Percentiles rank a stretch among this genome's conserved stretches.
phyloP scores from a whole-genome alignment of 306 rosid genomes.

The Fragaria iinumae region DNA sequence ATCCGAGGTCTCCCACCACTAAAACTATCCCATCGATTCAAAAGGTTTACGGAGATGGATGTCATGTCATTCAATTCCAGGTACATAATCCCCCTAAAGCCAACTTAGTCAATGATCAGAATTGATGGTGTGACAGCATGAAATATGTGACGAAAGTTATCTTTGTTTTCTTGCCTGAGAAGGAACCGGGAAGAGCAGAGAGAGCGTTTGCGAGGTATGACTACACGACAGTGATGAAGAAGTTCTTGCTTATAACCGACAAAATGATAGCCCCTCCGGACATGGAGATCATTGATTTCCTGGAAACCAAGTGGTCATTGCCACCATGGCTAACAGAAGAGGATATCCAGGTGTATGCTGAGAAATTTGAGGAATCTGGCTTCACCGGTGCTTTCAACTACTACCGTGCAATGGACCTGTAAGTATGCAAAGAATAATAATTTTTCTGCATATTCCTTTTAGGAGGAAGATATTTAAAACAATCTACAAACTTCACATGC shows the following conservation, averaged over 20 bases:
- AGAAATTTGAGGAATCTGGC: conserved; percentile 72
- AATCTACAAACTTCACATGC: background rate
- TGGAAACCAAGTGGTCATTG: conserved; percentile 54
- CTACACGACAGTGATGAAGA: conserved; percentile 68
- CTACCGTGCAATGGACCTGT: conserved; percentile 73
- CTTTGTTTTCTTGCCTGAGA: conserved; percentile 16
- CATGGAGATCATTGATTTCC: conserved; percentile 66
- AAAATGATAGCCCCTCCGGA: conserved; percentile 50
- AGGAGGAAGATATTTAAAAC: background rate
- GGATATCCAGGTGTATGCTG: conserved; percentile 64
- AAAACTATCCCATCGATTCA: conserved; percentile 40
- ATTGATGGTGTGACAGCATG: background rate
- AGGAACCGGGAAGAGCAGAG: conserved; percentile 86
- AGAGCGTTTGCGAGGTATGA: conserved; percentile 78
- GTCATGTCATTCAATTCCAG: conserved; percentile 67
- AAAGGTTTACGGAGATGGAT: conserved; percentile 42
- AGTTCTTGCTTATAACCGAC: conserved; percentile 38
- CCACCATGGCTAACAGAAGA: conserved; percentile 76
- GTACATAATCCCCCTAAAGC: conserved; percentile 21
- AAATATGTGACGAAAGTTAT: background rate
- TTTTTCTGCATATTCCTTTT: background rate
- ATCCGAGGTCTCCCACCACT: conserved; percentile 44
- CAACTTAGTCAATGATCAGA: background rate
- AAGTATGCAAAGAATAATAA: conserved; percentile 25
- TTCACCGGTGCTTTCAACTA: conserved; percentile 78